Evolutionary conservation across 2,329 filamentous ascomycete genomes (phyloP).

Genomic region (Nigrospora oryzae): DNA sequence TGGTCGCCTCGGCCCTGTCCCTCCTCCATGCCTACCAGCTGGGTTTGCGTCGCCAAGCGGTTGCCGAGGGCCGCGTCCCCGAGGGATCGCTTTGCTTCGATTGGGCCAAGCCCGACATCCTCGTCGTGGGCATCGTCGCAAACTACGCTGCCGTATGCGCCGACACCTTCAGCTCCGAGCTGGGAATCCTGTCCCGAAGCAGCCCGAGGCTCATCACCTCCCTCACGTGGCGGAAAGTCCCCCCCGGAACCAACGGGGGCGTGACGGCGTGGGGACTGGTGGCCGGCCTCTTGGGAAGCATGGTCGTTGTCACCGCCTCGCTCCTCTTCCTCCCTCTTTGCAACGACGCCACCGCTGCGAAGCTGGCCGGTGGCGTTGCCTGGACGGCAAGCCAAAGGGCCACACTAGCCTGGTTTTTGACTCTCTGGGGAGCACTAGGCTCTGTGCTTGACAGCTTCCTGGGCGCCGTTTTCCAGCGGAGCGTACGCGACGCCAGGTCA

Average conservation of each 20-base stretch:
- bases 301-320: conserved; percentile 59
- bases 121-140: conserved; percentile 58
- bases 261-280: conserved; percentile 68
- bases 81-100: conserved; percentile 43
- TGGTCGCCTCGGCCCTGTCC: conserved; percentile 60
- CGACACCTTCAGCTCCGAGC: conserved; percentile 91
- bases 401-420: conserved; percentile 47
- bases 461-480: conserved; percentile 76
- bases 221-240: conserved; percentile 65
- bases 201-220: conserved; percentile 82
- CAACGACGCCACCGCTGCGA: conserved; percentile 25
- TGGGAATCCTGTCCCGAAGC: conserved; percentile 76
- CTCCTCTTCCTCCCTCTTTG: conserved; percentile 65
- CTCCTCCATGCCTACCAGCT: conserved; percentile 55
- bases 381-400: conserved; percentile 41
- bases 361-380: conserved; percentile 31
- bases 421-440: conserved; percentile 66
- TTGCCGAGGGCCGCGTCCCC: conserved; percentile 20
- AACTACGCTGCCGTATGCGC: conserved; percentile 90
- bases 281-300: conserved; percentile 67
- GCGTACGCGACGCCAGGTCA: conserved; percentile 72
- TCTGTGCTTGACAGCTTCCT: conserved; percentile 83
- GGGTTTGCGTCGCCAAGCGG: conserved; percentile 31
- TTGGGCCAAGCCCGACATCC: conserved; percentile 50
- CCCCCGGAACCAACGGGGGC: conserved; percentile 88